Conservation (phyloP, 1,284 basidiomycete genomes). For the Athelia sp. region DNA sequence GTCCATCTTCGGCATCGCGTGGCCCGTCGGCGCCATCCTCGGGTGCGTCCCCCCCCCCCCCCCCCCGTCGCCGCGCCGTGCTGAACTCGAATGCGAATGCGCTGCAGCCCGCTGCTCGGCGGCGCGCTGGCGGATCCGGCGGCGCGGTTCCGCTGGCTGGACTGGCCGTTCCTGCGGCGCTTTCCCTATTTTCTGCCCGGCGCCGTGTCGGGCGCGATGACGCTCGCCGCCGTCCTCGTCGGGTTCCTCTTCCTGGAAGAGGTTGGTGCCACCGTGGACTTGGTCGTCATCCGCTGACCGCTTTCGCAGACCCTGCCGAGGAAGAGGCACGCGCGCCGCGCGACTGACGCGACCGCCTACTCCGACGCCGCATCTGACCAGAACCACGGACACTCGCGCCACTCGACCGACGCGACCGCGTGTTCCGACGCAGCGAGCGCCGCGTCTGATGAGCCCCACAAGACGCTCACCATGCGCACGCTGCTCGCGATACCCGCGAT, state of each 20-base stretch:
- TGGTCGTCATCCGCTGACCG: constrained; percentile 4
- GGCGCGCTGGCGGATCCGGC: constrained; percentile 57
- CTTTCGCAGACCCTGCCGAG: constrained; percentile 36
- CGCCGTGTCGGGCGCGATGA: constrained; percentile 37
- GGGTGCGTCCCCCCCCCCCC: constrained; percentile 34
- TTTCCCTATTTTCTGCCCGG: constrained; percentile 63
- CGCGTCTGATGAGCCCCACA: constrained; percentile 5
- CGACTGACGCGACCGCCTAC: background rate
- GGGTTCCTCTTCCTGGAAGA: constrained; percentile 51
- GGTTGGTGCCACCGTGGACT: constrained; percentile 26
- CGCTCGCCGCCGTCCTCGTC: constrained; percentile 34
- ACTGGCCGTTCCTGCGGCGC: constrained; percentile 35
- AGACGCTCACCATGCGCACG: constrained; percentile 25
- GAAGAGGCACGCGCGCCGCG: constrained; percentile 21
- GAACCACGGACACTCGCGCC: constrained; percentile 12
- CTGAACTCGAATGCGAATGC: background rate
- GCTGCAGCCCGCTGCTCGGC: constrained; percentile 53
- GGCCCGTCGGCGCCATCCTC: constrained; percentile 57
- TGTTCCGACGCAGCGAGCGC: background rate
- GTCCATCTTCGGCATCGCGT: constrained; percentile 57
- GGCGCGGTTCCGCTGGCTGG: constrained; percentile 45
- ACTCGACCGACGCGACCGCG: background rate
- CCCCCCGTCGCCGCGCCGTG: background rate
- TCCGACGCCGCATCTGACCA: too few species aligned
- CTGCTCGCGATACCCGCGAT: constrained; percentile 48